Base-by-base conservation (phyloP, 768 basidiomycete genomes). In the Boletus reticuloceps region DNA sequence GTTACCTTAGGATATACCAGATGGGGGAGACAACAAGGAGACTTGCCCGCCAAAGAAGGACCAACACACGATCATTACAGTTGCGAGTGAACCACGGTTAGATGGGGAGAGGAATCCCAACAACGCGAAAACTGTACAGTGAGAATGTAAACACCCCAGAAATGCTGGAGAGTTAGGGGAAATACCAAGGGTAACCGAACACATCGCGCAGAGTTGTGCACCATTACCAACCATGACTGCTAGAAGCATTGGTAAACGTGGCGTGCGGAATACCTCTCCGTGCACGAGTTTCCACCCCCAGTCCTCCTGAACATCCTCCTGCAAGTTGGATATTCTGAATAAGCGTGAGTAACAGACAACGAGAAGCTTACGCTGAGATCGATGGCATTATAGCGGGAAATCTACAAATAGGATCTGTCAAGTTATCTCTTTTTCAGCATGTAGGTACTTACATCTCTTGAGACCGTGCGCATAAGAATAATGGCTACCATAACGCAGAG, bases 271-370 rank as follows among this genome's bases (percentile, higher is more conserved):
- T 17, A 98, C 91, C 72, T 98, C 96, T 20, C 94, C 94, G 62
- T 97, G 94, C 22, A 98, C 86, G 17, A 98, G 82, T 67, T 98
- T 98, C 96, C 96, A 98, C 2, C 96, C 96, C 82, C 88, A 96
- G 63, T 98, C 96, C 74, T 98, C 96, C 71, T 95, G 93, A 3
- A 97, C 90, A 64, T 96, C 94, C 66, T 96, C 94, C 90, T 93
- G 59, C 27, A 34, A 32, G 25, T 2, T 32, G 9, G 13, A 54
- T 19, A 45, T 55, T 34, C 13, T 22, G 41, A 47, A 53, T 19
- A 48, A 39, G 22, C 29, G 51, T 31, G 29, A 19, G 13, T 27
- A 25, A 58, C 37, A 29, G 13, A 40, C 1, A 34, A 42, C 19
- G 19, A n/a, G 38, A 43, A 50, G 68, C 84, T 61, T 69, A 92